A percentile compares a stretch with the other conserved stretches of the same genome.
Evolutionary conservation across 2,329 filamentous ascomycete species (phyloP).

Genomic region (Drechslerella stenobrocha): DNA sequence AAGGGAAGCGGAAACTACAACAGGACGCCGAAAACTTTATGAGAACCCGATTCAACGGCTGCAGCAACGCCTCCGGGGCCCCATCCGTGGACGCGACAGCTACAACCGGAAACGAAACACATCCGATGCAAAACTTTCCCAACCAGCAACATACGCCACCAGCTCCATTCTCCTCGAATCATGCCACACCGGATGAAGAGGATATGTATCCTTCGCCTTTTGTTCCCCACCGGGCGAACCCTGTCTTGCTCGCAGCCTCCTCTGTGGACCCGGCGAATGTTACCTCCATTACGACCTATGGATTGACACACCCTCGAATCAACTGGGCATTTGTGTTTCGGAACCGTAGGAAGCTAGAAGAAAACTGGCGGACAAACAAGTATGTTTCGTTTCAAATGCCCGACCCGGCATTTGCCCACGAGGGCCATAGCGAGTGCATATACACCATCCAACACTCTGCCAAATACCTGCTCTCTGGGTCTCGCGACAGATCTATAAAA

Average conservation of each 20-base stretch:
- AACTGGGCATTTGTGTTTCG: slow-evolving; percentile 95
- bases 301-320: slow-evolving; percentile 64
- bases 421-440: slow-evolving; percentile 88
- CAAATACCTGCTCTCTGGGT: slow-evolving; percentile 88
- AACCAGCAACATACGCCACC: slow-evolving; percentile 49
- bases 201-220: slow-evolving; percentile 26
- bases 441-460: slow-evolving; percentile 90
- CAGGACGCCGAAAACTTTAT: slow-evolving; percentile 39
- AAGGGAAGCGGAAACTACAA: slow-evolving; percentile 32
- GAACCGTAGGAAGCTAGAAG: slow-evolving; percentile 79
- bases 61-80: slow-evolving; percentile 3
- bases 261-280: slow-evolving; percentile 50
- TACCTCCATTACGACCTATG: slow-evolving; percentile 59
- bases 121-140: slow-evolving; percentile 57
- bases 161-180: slow-evolving; percentile 25
- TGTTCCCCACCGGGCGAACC: slow-evolving; percentile 27
- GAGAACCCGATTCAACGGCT: slow-evolving; percentile 26
- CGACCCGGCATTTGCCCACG: slow-evolving; percentile 74
- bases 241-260: slow-evolving; percentile 36
- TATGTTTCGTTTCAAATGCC: slow-evolving; percentile 88
- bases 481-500: slow-evolving; percentile 81
- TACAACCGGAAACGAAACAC: slow-evolving; percentile 26
- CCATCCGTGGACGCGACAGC: slow-evolving; percentile 20
- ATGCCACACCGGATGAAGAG: slow-evolving; percentile 47
- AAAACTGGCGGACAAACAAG: slow-evolving; percentile 84